Conservation (phyloP, 2,329 filamentous ascomycete genomes). For the Fusarium sp. region DNA sequence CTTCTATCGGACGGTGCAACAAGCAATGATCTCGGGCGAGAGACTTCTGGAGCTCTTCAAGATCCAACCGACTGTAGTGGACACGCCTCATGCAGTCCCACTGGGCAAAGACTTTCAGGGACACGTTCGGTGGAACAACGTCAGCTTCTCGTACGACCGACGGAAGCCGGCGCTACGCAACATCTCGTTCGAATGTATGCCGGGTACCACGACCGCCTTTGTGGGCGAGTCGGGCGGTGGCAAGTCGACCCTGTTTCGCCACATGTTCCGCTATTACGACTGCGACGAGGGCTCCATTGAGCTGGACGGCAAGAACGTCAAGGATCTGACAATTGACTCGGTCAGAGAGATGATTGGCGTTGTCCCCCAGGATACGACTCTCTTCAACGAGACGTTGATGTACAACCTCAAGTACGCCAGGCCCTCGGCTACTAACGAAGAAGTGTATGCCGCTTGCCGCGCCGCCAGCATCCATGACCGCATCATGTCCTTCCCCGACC, state of each 20-base stretch:
- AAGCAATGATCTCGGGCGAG: constrained; percentile 96
- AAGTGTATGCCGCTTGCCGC: constrained; percentile 81
- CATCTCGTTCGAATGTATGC: constrained; percentile 82
- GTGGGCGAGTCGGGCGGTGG: constrained; percentile 97
- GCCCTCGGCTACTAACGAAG: constrained; percentile 77
- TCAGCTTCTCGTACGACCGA: constrained; percentile 88
- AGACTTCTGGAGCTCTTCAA: constrained; percentile 95
- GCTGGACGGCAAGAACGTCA: constrained; percentile 84
- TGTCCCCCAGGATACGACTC: constrained; percentile 92
- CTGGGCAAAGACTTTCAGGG: constrained; percentile 73
- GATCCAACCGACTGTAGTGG: constrained; percentile 89
- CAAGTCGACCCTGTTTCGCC: constrained; percentile 94
- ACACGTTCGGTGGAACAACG: constrained; percentile 84
- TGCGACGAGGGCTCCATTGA: constrained; percentile 78
- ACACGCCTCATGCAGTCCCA: constrained; percentile 69
- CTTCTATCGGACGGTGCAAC: constrained; percentile 95
- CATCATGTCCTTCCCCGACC: constrained; percentile 86
- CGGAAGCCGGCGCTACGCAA: constrained; percentile 85
- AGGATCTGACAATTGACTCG: constrained; percentile 91
- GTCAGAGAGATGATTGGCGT: constrained; percentile 90
- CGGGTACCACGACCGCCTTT: constrained; percentile 93
- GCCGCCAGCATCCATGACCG: constrained; percentile 93
- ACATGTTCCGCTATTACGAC: constrained; percentile 98
- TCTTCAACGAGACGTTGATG: constrained; percentile 95
- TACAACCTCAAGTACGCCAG: constrained; percentile 94